Conservation (phyloP, 2,329 filamentous ascomycete genomes). For the Amylocarpus encephaloides region DNA sequence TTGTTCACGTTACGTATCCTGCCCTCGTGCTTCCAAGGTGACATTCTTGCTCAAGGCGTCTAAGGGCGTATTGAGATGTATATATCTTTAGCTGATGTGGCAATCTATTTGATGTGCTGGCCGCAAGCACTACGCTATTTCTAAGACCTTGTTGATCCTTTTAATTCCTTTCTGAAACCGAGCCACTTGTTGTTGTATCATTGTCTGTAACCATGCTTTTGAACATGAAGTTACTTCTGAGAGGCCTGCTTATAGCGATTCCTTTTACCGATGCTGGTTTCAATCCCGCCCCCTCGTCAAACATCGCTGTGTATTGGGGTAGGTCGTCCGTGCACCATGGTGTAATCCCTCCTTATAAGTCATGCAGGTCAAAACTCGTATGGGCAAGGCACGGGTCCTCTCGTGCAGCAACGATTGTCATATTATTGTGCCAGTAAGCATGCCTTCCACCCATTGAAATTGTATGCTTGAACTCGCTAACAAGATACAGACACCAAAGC, state of each 20-base stretch:
- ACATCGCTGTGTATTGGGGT: slow-evolving; percentile 65
- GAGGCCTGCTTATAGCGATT: slow-evolving; percentile 29
- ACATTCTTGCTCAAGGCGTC: too few species aligned
- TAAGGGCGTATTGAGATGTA: too few species aligned
- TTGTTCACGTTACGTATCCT: too few species aligned
- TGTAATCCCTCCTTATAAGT: slow-evolving; percentile 13
- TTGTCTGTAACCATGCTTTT: too few species aligned
- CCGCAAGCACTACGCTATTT: too few species aligned
- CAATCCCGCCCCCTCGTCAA: slow-evolving; percentile 40
- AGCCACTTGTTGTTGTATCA: too few species aligned
- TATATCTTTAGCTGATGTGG: too few species aligned
- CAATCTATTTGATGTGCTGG: too few species aligned
- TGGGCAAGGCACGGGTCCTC: slow-evolving; percentile 36
- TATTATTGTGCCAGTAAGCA: slow-evolving; percentile 53
- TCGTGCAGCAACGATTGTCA: slow-evolving; percentile 48
- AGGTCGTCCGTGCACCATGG: slow-evolving; percentile 15
- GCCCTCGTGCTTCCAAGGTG: too few species aligned
- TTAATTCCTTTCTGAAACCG: too few species aligned
- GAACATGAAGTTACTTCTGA: slow-evolving; percentile 3
- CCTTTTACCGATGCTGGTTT: slow-evolving; percentile 36
- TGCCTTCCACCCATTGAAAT: not conserved
- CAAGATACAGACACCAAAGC: slow-evolving; percentile 37
- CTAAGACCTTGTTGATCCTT: too few species aligned
- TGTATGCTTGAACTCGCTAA: slow-evolving; percentile 17
- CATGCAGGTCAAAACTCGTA: slow-evolving; percentile 52